A percentile compares a stretch with the other conserved stretches of the same genome.
Evolutionary conservation across 805 yeast genomes (phyloP).

Genomic region (Tetrapisispora namnaoensis): DNA sequence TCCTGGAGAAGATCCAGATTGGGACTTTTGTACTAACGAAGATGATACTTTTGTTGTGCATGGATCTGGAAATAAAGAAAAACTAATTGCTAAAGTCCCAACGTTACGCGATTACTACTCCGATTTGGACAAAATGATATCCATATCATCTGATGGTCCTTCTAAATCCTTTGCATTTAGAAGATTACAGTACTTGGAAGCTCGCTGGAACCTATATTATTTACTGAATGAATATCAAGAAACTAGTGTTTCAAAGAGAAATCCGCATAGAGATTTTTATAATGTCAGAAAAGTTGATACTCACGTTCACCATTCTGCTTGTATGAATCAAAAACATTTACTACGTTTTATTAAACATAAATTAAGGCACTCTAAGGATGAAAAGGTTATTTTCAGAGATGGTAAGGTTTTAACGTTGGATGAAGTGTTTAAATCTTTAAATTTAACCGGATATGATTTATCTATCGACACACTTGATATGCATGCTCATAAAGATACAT

Average conservation of each 20-base stretch:
- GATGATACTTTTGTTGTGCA: constrained; percentile 66
- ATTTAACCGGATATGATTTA: constrained; percentile 86
- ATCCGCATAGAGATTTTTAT: constrained; percentile 79
- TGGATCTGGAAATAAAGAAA: constrained; percentile 26
- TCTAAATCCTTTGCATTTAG: constrained; percentile 92
- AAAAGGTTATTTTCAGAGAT: constrained; percentile 89
- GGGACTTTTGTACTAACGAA: constrained; percentile 47
- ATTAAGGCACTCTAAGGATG: constrained; percentile 76
- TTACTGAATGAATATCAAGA: constrained; percentile 89
- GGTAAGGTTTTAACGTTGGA: constrained; percentile 74
- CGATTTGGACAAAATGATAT: constrained; percentile 67
- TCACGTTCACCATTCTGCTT: constrained; percentile 97
- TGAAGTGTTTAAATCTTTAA: constrained; percentile 87
- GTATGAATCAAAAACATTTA: constrained; percentile 97
- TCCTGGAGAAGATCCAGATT: constrained; percentile 37
- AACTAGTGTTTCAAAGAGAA: constrained; percentile 76
- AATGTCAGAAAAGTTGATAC: constrained; percentile 46
- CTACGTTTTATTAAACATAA: constrained; percentile 90
- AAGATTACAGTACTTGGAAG: constrained; percentile 86
- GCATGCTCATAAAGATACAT: constrained; percentile 98
- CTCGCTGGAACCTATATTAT: constrained; percentile 89
- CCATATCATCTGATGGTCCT: constrained; percentile 87
- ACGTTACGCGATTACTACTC: constrained; percentile 73
- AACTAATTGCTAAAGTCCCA: constrained; percentile 55
- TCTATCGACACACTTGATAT: constrained; percentile 95